These are phyloP conservation scores for Cyanidioschyzon merolae DNA, from an alignment of 23 red algal genomes.

Conservation along the genomic window DNA sequence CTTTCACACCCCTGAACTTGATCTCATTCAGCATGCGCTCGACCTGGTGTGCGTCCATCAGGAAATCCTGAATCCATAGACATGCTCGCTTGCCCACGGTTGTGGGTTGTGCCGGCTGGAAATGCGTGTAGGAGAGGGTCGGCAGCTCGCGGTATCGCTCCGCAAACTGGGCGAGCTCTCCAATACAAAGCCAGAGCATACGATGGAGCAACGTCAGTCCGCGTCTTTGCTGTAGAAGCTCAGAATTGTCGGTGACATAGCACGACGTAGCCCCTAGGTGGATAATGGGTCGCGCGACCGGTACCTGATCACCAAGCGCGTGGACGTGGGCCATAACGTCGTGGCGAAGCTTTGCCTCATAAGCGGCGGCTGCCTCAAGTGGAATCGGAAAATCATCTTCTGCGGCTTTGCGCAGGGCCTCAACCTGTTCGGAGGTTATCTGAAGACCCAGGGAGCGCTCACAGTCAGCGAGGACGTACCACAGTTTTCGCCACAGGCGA, in stretches of 20 bases:
- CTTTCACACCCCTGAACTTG: slow-evolving; percentile 60
- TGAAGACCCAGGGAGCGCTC: slow-evolving; percentile 51
- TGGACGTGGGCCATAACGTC: slow-evolving; percentile 98
- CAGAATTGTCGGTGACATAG: slow-evolving; percentile 86
- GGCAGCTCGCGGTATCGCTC: slow-evolving; percentile 23
- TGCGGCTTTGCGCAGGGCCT: slow-evolving; percentile 44
- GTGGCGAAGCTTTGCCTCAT: slow-evolving; percentile 66
- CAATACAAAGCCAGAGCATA: slow-evolving; percentile 34
- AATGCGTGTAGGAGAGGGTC: slow-evolving; percentile 77
- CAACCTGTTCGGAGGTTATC: slow-evolving; percentile 46
- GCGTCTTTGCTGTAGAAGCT: slow-evolving; percentile 57
- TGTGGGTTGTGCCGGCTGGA: slow-evolving; percentile 89
- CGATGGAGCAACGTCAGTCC: slow-evolving; percentile 55
- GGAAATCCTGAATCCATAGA: slow-evolving; percentile 86
- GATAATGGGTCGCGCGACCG: slow-evolving; percentile 77
- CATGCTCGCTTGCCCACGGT: slow-evolving; percentile 85
- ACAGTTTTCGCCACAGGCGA: slow-evolving; percentile 70
- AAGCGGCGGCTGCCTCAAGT: slow-evolving; percentile 34
- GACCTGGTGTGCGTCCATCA: slow-evolving; percentile 51
- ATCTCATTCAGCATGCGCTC: slow-evolving; percentile 33
- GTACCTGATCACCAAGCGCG: slow-evolving; percentile 81
- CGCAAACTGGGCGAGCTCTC: slow-evolving; percentile 53
- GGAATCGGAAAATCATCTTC: slow-evolving; percentile 35
- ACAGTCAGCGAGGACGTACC: slow-evolving; percentile 55
- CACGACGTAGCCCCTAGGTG: slow-evolving; percentile 84